A percentile compares a stretch with the other conserved stretches of the same genome.
phyloP scores from a whole-genome alignment of 2,329 filamentous ascomycete genomes.

The Aureobasidium zeae region DNA sequence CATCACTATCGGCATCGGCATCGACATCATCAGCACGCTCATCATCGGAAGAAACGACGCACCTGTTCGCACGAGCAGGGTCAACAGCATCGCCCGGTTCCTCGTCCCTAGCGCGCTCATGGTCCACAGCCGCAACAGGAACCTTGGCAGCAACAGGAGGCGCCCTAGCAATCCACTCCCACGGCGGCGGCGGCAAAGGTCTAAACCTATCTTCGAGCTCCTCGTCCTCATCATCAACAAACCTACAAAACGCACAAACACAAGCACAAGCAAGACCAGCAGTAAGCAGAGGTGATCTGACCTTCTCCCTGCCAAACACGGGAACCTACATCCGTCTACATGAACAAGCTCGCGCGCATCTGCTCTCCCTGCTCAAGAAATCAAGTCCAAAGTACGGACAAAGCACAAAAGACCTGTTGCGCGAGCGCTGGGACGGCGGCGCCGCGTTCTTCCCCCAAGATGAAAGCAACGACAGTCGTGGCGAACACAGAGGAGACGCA shows the following conservation, averaged over 20 bases:
- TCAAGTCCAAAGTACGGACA: conserved; percentile 50
- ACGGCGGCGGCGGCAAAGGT: conserved; percentile 45
- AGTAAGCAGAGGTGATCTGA: too few species aligned
- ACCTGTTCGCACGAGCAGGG: conserved; percentile 35
- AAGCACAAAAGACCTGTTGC: conserved; percentile 51
- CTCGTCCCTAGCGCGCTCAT: conserved; percentile 39
- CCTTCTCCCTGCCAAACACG: conserved; percentile 57
- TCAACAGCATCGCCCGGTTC: conserved; percentile 24
- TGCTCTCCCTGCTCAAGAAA: conserved; percentile 50
- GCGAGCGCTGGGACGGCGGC: conserved; percentile 63
- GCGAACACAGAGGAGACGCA: conserved; percentile 35
- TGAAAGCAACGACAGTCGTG: too few species aligned
- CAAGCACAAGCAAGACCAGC: too few species aligned
- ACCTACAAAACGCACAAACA: too few species aligned
- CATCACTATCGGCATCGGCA: too few species aligned
- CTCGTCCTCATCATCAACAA: conserved; percentile 2
- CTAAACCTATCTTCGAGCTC: conserved; percentile 20
- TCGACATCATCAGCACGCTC: too few species aligned
- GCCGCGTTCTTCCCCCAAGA: conserved; percentile 42
- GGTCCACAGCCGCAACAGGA: conserved; percentile 59
- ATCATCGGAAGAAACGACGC: too few species aligned
- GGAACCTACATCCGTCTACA: conserved; percentile 60
- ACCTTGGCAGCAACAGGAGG: conserved; percentile 61
- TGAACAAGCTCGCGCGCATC: conserved; percentile 51
- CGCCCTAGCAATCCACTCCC: conserved; percentile 52